Evolutionary conservation across 805 yeast genomes (phyloP), one percentile per base, ranked within the genome.

Genomic region (Kodamaea kakaduensis): DNA sequence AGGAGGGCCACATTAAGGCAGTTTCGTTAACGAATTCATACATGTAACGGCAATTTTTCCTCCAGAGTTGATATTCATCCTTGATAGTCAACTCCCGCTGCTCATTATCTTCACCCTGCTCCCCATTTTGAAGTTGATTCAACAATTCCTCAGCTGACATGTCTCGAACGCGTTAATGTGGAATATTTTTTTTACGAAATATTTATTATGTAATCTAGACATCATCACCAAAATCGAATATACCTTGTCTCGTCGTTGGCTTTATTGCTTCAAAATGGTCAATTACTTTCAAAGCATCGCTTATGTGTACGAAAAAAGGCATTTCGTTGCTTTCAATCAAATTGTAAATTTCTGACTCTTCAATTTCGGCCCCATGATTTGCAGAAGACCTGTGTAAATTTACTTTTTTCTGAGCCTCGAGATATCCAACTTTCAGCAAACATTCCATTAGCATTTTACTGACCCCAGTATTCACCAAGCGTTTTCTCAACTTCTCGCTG

Each of bases 11-110:
- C 9, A 80, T 75, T 29, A 84, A 60, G 2, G 83, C 85, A 0
- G 90, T 81, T 51, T 84, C 93, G 32, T 83, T 77, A 20, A 84
- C 86, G 52, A 81, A 84, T 48, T 84, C 88, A 46, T 84, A 84
- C 93, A 84, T 83, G 47, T 71, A 77, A 9, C 84, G 81, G 45
- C 89, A 84, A 50, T 83, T 84, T 50, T 83, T 77, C 41, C 85
- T 71, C 95, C 95, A 84, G 43, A 84, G 56, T 41, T 81, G 78
- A 52, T 84, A 84, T 53, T 84, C 94, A 45, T 75, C 80, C 41
- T 75, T 62, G 35, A 76, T 71, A 9, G 75, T 64, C 33, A 67
- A 49, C 42, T 69, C 73, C 23, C 56, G 54, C 25, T 63, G 63
- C 3, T 18, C 40, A 8, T 32, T 36, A n/a, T 35, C 40, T 7